These are phyloP conservation scores for Diaporthe citriasiana DNA, from an alignment of 2,329 filamentous ascomycete genomes.

Conservation along the genomic window DNA sequence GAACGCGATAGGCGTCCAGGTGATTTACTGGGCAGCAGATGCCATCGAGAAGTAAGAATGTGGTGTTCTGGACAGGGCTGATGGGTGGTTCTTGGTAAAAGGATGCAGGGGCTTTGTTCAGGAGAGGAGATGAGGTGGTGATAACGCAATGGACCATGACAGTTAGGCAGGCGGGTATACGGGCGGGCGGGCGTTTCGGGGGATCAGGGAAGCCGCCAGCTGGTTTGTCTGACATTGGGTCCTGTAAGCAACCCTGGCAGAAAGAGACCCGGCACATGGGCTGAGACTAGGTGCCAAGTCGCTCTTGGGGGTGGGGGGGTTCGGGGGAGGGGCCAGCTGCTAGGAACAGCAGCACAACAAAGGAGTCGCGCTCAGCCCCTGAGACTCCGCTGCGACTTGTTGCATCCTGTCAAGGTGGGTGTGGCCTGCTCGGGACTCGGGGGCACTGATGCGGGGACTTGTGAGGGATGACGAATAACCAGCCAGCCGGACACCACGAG, in stretches of 20 bases:
- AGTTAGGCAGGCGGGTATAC: conserved; percentile 13
- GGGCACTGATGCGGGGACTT: conserved; percentile 25
- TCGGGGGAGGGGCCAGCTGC: conserved; percentile 17
- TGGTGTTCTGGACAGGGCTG: neutral
- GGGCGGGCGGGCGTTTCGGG: conserved; percentile 26
- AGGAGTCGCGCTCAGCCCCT: conserved; percentile 32
- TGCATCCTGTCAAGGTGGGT: conserved; percentile 7
- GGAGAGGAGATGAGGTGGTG: conserved; percentile 36
- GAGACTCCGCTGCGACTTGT: neutral
- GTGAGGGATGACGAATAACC: conserved; percentile 35
- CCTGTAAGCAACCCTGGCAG: conserved; percentile 21
- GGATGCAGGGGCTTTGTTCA: conserved; percentile 27
- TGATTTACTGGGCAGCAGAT: conserved; percentile 25
- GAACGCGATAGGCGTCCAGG: conserved; percentile 38
- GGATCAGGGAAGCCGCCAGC: conserved; percentile 16
- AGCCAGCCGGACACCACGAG: conserved; percentile 36
- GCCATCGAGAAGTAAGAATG: neutral
- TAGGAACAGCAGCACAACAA: conserved; percentile 22
- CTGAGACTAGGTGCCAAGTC: conserved; percentile 30
- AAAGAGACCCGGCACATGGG: conserved; percentile 18
- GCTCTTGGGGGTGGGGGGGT: conserved; percentile 2
- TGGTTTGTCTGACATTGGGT: conserved; percentile 27
- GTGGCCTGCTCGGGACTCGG: conserved; percentile 19
- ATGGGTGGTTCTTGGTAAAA: conserved; percentile 8
- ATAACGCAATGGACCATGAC: conserved; percentile 37